Conservation (phyloP, 352 stramenopile species). For the Pythium chondricola region DNA sequence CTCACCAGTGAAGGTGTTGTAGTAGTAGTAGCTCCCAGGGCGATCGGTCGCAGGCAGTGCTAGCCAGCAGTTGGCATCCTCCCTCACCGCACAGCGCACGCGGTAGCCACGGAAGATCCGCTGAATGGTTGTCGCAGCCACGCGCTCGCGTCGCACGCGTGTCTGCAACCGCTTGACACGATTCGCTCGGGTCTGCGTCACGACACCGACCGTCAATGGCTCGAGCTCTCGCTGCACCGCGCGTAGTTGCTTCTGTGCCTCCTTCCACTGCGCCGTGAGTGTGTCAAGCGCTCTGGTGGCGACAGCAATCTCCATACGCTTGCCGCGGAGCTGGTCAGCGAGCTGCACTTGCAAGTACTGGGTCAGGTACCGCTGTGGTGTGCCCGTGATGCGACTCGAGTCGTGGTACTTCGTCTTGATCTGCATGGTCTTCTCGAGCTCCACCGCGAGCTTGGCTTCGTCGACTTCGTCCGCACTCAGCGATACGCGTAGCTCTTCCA, state of each 20-base stretch:
- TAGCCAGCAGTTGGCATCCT: conserved; percentile 80
- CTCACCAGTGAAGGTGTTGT: conserved; percentile 74
- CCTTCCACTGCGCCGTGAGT: conserved; percentile 46
- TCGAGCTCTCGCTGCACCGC: conserved; percentile 71
- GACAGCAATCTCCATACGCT: conserved; percentile 59
- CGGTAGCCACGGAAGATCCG: conserved; percentile 72
- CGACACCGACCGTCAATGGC: conserved; percentile 78
- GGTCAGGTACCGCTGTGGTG: conserved; percentile 89
- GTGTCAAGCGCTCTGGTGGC: conserved; percentile 45
- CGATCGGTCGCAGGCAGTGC: conserved; percentile 25
- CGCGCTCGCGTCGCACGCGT: conserved; percentile 58
- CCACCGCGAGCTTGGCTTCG: conserved; percentile 45
- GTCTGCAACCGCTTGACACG: conserved; percentile 59
- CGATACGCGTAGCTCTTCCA: conserved; percentile 35
- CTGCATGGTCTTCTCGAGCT: conserved; percentile 78
- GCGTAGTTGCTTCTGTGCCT: conserved; percentile 66
- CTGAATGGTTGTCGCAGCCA: conserved; percentile 73
- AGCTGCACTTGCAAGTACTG: conserved; percentile 90
- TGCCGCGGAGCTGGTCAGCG: conserved; percentile 71
- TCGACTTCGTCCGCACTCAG: conserved; percentile 40
- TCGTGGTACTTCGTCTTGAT: conserved; percentile 86
- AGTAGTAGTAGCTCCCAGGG: conserved; percentile 56
- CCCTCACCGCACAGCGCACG: conserved; percentile 49
- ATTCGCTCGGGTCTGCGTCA: conserved; percentile 68
- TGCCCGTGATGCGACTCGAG: conserved; percentile 80